A percentile compares a stretch with the other conserved stretches of the same genome.
Evolutionary conservation across 1,284 basidiomycete species (phyloP).

Genomic region (Golubevia sp.): DNA sequence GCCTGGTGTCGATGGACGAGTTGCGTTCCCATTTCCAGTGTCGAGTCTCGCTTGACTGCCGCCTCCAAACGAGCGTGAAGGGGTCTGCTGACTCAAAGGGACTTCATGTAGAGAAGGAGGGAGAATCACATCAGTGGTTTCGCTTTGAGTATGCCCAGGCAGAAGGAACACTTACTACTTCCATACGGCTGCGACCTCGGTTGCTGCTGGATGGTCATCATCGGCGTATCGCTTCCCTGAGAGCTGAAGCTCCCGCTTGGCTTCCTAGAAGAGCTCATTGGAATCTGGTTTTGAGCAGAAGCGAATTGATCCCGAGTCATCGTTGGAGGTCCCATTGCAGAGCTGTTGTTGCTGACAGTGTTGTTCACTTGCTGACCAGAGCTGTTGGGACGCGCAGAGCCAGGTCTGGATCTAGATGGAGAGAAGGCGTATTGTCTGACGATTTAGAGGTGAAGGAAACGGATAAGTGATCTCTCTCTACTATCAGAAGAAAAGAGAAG

Average conservation of each 20-base stretch:
- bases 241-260: background rate
- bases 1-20: background rate
- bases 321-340: background rate
- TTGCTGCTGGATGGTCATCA: background rate
- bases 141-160: too few species aligned
- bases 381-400: background rate
- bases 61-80: background rate
- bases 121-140: background rate
- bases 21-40: background rate
- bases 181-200: background rate
- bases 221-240: background rate
- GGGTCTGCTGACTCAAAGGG: too few species aligned
- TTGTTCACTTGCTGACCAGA: background rate
- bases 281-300: background rate
- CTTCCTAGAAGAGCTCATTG: background rate
- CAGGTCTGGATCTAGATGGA: background rate
- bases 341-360: background rate
- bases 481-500: background rate
- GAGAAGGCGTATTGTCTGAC: background rate
- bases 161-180: background rate
- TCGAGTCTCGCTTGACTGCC: background rate
- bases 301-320: background rate
- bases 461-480: background rate
- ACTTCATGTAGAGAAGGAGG: too few species aligned
- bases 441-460: background rate